Evolutionary conservation across 2,329 filamentous ascomycete species (phyloP).

Genomic region (Arthrobotrys musiformis): DNA sequence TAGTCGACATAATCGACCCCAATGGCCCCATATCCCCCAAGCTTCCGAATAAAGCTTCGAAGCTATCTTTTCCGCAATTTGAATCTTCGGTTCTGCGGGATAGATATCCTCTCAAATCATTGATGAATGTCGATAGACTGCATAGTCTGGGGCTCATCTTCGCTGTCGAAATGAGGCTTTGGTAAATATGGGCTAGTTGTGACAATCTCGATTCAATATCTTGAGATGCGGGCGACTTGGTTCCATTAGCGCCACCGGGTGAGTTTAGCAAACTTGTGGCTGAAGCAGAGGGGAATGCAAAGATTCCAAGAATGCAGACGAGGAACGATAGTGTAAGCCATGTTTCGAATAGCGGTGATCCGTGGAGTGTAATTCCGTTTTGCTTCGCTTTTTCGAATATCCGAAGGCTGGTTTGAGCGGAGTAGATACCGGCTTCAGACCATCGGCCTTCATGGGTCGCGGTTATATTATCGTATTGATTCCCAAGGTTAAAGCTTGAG

Average conservation of each 20-base stretch:
- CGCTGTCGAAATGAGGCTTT: constrained; percentile 26
- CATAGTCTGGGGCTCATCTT: constrained; percentile 44
- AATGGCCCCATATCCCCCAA: constrained; percentile 15
- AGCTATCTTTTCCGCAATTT: constrained; percentile 41
- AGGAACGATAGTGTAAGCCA: constrained; percentile 44
- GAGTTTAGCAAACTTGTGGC: neutral
- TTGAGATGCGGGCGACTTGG: neutral
- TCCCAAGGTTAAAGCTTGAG: neutral
- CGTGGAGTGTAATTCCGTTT: constrained; percentile 31
- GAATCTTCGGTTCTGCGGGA: constrained; percentile 18
- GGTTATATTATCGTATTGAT: neutral
- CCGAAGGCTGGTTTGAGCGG: constrained; percentile 40
- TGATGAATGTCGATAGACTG: constrained; percentile 45
- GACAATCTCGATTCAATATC: constrained; percentile 33
- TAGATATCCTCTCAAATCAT: constrained; percentile 34
- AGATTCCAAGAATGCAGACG: constrained; percentile 35
- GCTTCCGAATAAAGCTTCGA: constrained; percentile 46
- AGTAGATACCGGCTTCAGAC: constrained; percentile 48
- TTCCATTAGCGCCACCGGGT: neutral
- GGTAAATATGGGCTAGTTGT: constrained; percentile 37
- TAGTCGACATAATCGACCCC: neutral
- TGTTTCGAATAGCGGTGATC: constrained; percentile 43
- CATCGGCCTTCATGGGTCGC: constrained; percentile 40
- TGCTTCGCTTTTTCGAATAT: constrained; percentile 42
- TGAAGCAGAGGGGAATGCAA: constrained; percentile 30